Evolutionary conservation across 2,329 filamentous ascomycete species (phyloP).

Genomic region (Phialophora chinensis): DNA sequence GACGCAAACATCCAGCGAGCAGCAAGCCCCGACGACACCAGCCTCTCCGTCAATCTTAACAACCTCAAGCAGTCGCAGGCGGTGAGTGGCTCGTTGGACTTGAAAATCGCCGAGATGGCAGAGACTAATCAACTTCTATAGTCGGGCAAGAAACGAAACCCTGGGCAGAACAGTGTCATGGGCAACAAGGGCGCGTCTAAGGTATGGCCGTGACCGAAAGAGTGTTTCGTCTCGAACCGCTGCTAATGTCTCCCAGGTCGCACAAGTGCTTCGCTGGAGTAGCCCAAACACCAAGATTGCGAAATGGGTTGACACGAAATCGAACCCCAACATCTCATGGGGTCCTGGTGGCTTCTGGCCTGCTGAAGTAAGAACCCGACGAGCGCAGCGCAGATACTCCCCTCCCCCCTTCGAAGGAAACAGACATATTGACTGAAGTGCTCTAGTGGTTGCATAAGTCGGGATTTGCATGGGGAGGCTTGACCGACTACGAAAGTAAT

Average conservation of each 20-base stretch:
- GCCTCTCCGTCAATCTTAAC: background rate
- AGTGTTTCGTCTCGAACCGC: background rate
- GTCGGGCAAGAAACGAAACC: background rate
- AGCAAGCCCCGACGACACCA: background rate
- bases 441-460: background rate
- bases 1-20: background rate
- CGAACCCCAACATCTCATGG: background rate
- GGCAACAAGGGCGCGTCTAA: background rate
- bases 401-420: background rate
- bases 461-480: background rate
- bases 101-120: background rate
- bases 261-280: background rate
- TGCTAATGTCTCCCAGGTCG: background rate
- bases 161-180: background rate
- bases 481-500: background rate
- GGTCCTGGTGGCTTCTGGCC: background rate
- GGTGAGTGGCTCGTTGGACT: background rate
- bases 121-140: background rate
- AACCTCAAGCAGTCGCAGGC: background rate
- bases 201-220: background rate
- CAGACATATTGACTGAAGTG: background rate
- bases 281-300: background rate
- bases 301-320: background rate
- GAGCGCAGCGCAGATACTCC: background rate
- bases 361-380: background rate